A percentile compares a stretch with the other conserved stretches of the same genome.
Evolutionary conservation across 176 grass and related monocot species (phyloP).

Genomic region (Aegilops longissima): DNA sequence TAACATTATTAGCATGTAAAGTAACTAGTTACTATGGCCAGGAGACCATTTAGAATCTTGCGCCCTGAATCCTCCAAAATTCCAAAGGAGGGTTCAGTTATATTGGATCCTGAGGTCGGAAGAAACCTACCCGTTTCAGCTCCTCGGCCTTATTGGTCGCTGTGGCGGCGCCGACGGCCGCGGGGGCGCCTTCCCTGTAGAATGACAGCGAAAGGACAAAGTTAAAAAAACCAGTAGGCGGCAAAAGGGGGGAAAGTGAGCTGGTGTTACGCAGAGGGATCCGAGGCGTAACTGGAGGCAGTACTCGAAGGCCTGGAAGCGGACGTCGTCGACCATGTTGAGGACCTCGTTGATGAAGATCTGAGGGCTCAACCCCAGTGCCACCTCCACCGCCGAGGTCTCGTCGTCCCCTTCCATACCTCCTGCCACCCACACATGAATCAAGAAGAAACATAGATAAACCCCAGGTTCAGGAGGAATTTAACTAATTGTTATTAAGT

Average conservation of each 20-base stretch:
- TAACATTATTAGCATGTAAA: too few species aligned
- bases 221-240: neutral
- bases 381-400: constrained; percentile 16
- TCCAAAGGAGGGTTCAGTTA: neutral
- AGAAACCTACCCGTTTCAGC: constrained; percentile 32
- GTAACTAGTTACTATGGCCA: too few species aligned
- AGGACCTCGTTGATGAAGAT: constrained; percentile 32
- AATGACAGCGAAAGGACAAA: neutral
- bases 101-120: neutral
- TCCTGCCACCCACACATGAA: too few species aligned
- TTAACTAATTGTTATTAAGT: too few species aligned
- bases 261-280: neutral
- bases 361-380: constrained; percentile 36
- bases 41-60: neutral
- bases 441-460: too few species aligned
- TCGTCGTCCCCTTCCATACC: constrained; percentile 16
- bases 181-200: constrained; percentile 31
- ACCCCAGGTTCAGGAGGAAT: too few species aligned
- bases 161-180: constrained; percentile 3
- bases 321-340: constrained; percentile 24
- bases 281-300: constrained; percentile 36
- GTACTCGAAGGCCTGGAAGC: constrained; percentile 28
- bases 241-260: neutral
- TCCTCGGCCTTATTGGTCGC: constrained; percentile 26
- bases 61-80: neutral